Evolutionary conservation across 768 basidiomycete genomes (phyloP).

Genomic region (Strobilomyces echinocephalus): DNA sequence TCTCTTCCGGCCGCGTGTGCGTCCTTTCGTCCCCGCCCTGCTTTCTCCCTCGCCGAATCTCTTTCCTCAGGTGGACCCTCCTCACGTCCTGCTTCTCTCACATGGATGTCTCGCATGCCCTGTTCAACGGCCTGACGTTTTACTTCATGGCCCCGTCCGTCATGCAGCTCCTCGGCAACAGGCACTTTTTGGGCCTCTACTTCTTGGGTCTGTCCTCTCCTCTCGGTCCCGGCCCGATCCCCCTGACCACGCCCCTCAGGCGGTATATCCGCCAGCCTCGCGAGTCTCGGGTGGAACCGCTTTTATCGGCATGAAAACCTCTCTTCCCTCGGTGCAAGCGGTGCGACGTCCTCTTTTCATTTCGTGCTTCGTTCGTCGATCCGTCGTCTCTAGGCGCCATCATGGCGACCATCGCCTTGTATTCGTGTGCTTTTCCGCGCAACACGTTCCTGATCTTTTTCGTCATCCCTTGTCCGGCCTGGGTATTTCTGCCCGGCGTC

Average conservation of each 20-base stretch:
- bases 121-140: conserved; percentile 76
- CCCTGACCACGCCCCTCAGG: conserved; percentile 35
- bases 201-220: conserved; percentile 49
- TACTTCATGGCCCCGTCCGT: conserved; percentile 71
- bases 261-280: conserved; percentile 52
- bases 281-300: conserved; percentile 44
- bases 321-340: conserved; percentile 67
- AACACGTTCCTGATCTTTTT: conserved; percentile 68
- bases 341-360: conserved; percentile 33
- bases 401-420: conserved; percentile 64
- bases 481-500: conserved; percentile 65
- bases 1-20: conserved; percentile 61
- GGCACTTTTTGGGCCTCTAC: conserved; percentile 68
- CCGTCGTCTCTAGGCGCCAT: conserved; percentile 52
- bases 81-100: conserved; percentile 73
- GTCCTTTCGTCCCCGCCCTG: conserved; percentile 17
- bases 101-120: conserved; percentile 49
- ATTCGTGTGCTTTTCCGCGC: conserved; percentile 65
- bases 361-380: background rate
- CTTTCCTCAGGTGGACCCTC: conserved; percentile 59
- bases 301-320: conserved; percentile 25
- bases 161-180: conserved; percentile 57
- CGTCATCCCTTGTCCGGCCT: conserved; percentile 76
- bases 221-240: background rate
- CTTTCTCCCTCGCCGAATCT: background rate